These are phyloP conservation scores for Ambrosia hybrid DNA, from an alignment of 140 eudicot species.

Conservation along the genomic window DNA sequence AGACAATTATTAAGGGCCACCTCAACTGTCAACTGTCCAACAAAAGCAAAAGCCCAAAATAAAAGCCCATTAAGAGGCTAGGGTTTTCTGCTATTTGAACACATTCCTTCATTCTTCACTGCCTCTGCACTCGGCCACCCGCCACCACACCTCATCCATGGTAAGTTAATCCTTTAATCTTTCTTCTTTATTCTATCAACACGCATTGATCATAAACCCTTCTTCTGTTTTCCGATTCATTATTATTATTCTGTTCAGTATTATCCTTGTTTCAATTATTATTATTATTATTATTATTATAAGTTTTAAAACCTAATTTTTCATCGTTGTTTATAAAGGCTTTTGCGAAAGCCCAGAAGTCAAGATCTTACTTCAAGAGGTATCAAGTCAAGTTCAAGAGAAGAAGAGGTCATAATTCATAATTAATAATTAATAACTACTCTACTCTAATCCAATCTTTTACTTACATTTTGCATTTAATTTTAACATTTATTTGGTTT, in stretches of 20 bases:
- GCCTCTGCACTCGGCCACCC: slow-evolving; percentile 10
- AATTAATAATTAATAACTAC: not conserved
- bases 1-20: not conserved
- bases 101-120: slow-evolving; percentile 8
- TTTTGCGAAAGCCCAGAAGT: slow-evolving; percentile 58
- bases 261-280: too few relatives aligned
- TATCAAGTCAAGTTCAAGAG: slow-evolving; percentile 74
- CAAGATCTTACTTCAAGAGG: slow-evolving; percentile 71
- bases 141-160: slow-evolving; percentile 29
- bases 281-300: too few relatives aligned
- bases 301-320: too few relatives aligned
- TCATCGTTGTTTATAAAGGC: slow-evolving; percentile 30
- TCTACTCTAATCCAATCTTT: too few relatives aligned
- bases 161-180: slow-evolving; percentile 9
- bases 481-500: not conserved
- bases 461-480: not conserved
- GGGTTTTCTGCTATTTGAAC: slow-evolving; percentile 30
- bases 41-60: slow-evolving; percentile 12
- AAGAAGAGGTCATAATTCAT: slow-evolving; percentile 54
- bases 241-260: too few relatives aligned
- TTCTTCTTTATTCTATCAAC: not conserved
- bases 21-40: not conserved
- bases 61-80: slow-evolving; percentile 28
- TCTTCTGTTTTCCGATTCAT: too few relatives aligned
- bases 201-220: too few relatives aligned